Conservation (phyloP, 805 yeast species). For the Teunomyces kruisii region DNA sequence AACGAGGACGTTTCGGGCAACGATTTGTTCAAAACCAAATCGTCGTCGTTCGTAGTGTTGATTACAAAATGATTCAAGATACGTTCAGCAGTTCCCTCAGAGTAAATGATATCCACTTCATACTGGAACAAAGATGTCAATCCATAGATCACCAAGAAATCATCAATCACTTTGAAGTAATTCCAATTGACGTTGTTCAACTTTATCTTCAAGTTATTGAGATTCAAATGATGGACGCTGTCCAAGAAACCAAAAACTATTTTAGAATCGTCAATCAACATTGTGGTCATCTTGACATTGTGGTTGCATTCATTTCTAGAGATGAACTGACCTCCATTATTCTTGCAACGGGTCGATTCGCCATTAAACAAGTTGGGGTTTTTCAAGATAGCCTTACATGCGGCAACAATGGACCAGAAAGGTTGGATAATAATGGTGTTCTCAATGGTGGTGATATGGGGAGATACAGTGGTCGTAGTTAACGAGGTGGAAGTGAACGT, state of each 20-base stretch:
- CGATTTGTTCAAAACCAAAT: slow-evolving; percentile 24
- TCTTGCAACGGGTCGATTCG: slow-evolving; percentile 21
- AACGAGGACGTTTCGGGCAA: slow-evolving; percentile 26
- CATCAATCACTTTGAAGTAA: slow-evolving; percentile 19
- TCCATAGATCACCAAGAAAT: slow-evolving; percentile 30
- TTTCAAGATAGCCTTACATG: slow-evolving; percentile 29
- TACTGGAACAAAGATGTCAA: slow-evolving; percentile 38
- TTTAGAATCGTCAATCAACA: slow-evolving; percentile 29
- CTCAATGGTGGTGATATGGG: slow-evolving; percentile 16
- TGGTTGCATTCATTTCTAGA: slow-evolving; percentile 1
- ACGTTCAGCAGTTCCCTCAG: slow-evolving; percentile 4
- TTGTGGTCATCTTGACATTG: slow-evolving; percentile 18
- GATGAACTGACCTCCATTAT: slow-evolving; percentile 22
- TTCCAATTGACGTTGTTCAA: slow-evolving; percentile 37
- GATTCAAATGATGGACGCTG: slow-evolving; percentile 6
- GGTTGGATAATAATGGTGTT: slow-evolving; percentile 32
- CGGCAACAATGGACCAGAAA: slow-evolving; percentile 44
- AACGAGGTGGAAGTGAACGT: slow-evolving; percentile 10
- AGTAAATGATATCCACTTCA: slow-evolving; percentile 29
- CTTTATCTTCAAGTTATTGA: slow-evolving; percentile 16
- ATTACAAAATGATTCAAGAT: slow-evolving; percentile 25
- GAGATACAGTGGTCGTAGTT: slow-evolving; percentile 11
- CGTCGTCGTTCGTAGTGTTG: slow-evolving; percentile 26
- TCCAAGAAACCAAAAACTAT: slow-evolving; percentile 29
- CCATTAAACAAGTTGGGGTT: slow-evolving; percentile 34